These are phyloP conservation scores for Fraxinus quadrangulata DNA, from an alignment of 257 asterid genomes.

Conservation along the genomic window DNA sequence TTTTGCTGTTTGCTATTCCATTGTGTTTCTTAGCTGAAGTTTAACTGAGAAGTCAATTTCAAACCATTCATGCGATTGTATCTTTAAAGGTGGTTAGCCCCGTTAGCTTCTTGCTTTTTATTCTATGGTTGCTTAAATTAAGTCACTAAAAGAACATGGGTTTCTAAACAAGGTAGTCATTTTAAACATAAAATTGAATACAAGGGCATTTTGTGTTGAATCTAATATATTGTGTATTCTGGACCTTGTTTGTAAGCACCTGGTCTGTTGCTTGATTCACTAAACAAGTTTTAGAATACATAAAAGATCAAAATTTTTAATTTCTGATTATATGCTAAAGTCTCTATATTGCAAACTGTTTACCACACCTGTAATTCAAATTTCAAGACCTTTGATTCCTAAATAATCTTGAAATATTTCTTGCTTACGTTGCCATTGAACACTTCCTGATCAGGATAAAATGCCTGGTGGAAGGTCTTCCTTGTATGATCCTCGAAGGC, in stretches of 20 bases:
- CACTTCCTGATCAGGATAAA: slow-evolving; percentile 31
- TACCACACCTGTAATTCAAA: background rate
- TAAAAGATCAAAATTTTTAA: background rate
- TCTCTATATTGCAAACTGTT: slow-evolving; percentile 12
- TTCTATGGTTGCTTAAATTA: background rate
- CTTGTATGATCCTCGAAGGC: slow-evolving; percentile 34
- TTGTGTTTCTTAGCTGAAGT: background rate
- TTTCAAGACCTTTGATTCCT: slow-evolving; percentile 12
- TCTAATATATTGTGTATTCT: background rate
- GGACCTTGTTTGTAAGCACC: slow-evolving; percentile 9
- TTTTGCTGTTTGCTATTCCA: background rate
- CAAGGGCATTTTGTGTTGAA: slow-evolving; percentile 4
- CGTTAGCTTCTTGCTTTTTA: background rate
- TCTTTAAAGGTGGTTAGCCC: background rate
- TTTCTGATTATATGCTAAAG: background rate
- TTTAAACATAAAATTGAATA: background rate
- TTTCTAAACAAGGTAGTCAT: background rate
- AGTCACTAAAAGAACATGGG: background rate
- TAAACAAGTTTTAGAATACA: background rate
- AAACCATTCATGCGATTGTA: background rate
- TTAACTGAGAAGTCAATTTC: background rate
- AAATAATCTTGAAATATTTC: background rate
- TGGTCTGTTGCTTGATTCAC: background rate
- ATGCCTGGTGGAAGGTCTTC: slow-evolving; percentile 39
- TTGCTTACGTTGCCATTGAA: background rate